These are phyloP conservation scores for Yarrowia yakushimensis DNA, from an alignment of 805 yeast species.

Conservation along the genomic window DNA sequence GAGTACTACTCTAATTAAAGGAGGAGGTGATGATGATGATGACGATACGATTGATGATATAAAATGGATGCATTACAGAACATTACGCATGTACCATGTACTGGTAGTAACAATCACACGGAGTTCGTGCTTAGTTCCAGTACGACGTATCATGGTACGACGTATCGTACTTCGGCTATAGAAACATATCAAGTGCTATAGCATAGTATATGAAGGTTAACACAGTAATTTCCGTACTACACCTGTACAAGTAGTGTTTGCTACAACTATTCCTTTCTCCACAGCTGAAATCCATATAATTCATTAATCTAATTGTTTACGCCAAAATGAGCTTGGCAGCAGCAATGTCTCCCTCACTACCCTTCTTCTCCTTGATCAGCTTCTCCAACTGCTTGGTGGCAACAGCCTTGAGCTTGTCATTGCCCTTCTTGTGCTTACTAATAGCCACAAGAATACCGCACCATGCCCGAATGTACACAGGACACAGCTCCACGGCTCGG, in stretches of 20 bases:
- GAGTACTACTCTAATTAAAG: constrained; percentile 25
- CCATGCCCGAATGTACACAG: constrained; percentile 70
- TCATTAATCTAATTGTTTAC: neutral
- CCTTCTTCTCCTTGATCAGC: constrained; percentile 34
- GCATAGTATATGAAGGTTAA: no score
- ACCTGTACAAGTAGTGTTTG: no score
- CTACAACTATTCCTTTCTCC: no score
- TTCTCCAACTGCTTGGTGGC: constrained; percentile 41
- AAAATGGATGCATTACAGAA: neutral
- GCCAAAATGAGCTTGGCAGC: constrained; percentile 17
- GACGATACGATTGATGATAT: neutral
- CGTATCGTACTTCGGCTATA: no score
- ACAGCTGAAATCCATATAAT: neutral
- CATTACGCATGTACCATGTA: no score
- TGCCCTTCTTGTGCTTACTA: constrained; percentile 32
- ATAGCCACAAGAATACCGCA: constrained; percentile 52
- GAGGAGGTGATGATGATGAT: neutral
- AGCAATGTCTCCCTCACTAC: neutral
- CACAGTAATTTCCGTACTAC: no score
- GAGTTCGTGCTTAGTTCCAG: no score
- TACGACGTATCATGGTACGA: no score
- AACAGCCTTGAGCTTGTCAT: constrained; percentile 39
- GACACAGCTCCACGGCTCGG: constrained; percentile 74
- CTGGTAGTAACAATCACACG: no score
- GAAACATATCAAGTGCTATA: no score